Conservation (phyloP, 1,284 basidiomycete species). For the Puccinia horiana region DNA sequence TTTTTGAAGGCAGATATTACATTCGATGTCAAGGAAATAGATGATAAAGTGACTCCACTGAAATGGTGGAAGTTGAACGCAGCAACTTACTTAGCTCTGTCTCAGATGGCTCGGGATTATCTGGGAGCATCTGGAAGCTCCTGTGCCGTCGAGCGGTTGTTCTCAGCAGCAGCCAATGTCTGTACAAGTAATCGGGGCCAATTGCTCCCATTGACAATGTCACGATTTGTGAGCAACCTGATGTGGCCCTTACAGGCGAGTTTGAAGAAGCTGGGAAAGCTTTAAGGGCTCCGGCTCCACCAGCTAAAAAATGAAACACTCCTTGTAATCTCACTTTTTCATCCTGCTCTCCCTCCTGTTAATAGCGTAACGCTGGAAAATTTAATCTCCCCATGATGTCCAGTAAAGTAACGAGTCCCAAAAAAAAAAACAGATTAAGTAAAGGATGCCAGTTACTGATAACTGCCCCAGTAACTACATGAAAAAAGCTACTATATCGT, state of each 20-base stretch:
- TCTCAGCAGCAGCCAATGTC: conserved; percentile 1
- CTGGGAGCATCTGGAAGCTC: background rate
- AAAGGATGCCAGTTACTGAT: too few species aligned
- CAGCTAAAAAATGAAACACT: background rate
- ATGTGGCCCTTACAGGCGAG: background rate
- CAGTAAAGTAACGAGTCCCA: too few species aligned
- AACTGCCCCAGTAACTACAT: too few species aligned
- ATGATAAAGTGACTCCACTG: background rate
- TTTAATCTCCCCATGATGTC: too few species aligned
- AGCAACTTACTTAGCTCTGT: background rate
- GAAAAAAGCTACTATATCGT: too few species aligned
- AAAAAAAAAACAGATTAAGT: too few species aligned
- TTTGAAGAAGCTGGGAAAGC: background rate
- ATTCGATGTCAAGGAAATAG: background rate
- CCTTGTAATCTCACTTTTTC: too few species aligned
- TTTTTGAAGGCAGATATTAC: background rate
- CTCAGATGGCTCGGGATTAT: background rate
- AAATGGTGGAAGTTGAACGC: background rate
- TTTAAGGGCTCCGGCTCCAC: background rate
- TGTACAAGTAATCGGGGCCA: background rate
- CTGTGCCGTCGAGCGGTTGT: conserved; percentile 24
- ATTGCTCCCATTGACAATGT: background rate
- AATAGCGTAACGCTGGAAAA: too few species aligned
- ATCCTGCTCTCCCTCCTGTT: too few species aligned
- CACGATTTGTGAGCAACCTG: background rate